Evolutionary conservation across 2,329 filamentous ascomycete species (phyloP), one percentile per base, ranked within the genome.

Genomic region (Penicillium occitanis): DNA sequence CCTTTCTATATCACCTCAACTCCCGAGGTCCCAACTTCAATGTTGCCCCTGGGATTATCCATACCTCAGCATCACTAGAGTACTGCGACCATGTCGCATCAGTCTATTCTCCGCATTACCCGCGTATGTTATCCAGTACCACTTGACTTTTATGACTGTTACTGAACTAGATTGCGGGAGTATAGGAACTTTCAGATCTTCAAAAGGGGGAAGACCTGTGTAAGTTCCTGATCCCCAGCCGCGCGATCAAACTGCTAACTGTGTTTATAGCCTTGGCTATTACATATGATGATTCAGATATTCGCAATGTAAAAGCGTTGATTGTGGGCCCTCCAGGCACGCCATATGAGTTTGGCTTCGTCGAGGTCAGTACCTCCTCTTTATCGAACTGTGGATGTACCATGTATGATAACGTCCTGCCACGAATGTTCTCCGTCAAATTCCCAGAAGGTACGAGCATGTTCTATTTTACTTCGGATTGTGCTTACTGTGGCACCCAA

Each of bases 331-430:
- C 95, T 28, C 92, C 94, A 70, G 93, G 95, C 72, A 96, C 93
- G 0, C 93, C 94, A 0, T 99, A 99, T 78, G 93, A 97, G 78
- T 97, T 96, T 75, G 95, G 95, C 2, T 97, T 97, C 80, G 98
- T 96, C 75, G 93, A 98, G 85, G 93, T 95, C 77, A 40, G 44
- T 58, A 46, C 13, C 17, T 22, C 13, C 33, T 25, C 40, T 22
- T 35, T 6, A 30, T 51, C 25, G 10, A 22, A 51, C 11, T n/a
- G 22, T 13, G 14, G 28, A 19, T 53, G 8, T 33, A 5, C 3
- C 22, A 53, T 11, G 11, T n/a, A 10, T 35, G 17, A 51, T 35
- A 53, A 53, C 10, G 14, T 19, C 28, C 14, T 30, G 11, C 14
- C 14, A 11, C 3, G 8, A 3, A 14, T 93, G 90, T 96, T 96